A percentile compares a stretch with the other conserved stretches of the same genome.
Conservation (phyloP, 352 stramenopile species). For the Phytophthora chlamydospora region DNA sequence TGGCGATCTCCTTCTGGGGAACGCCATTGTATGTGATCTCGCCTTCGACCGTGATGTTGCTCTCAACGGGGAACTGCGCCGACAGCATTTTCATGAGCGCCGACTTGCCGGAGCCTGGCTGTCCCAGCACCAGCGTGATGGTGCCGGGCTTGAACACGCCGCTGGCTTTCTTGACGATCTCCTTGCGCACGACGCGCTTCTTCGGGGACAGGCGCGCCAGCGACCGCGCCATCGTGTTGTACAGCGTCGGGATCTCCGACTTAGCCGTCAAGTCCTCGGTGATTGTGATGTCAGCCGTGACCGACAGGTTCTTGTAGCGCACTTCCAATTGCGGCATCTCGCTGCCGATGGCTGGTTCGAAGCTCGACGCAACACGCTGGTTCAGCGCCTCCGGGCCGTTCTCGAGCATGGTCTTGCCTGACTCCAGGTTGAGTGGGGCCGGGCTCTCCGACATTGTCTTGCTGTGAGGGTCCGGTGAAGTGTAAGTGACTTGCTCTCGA, state of each 20-base stretch:
- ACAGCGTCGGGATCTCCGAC: conserved; percentile 38
- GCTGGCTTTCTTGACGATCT: conserved; percentile 37
- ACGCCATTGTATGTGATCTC: conserved; percentile 21
- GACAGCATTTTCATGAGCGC: conserved; percentile 36
- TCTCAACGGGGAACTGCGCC: conserved; percentile 24
- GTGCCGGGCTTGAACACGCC: conserved; percentile 24
- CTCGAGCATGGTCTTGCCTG: conserved; percentile 20
- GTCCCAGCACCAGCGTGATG: conserved; percentile 15
- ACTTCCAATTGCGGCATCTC: conserved; percentile 56
- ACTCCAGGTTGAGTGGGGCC: conserved; percentile 13
- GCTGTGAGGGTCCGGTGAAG: no score
- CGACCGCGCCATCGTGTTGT: conserved; percentile 34
- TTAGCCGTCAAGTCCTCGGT: conserved; percentile 26
- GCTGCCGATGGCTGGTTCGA: conserved; percentile 41
- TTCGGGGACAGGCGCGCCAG: conserved; percentile 21
- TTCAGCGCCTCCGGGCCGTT: conserved; percentile 33
- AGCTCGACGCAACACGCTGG: conserved; percentile 24
- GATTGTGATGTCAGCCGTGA: conserved; percentile 41
- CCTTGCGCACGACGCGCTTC: conserved; percentile 25
- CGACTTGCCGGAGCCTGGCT: conserved; percentile 10
- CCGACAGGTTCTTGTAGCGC: conserved; percentile 52
- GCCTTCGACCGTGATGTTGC: conserved; percentile 29
- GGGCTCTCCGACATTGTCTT: no score
- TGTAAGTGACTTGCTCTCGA: no score
- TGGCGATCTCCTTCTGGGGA: conserved; percentile 12